phyloP scores from a whole-genome alignment of 768 basidiomycete genomes.

The Hydnomerulius pinastri region DNA sequence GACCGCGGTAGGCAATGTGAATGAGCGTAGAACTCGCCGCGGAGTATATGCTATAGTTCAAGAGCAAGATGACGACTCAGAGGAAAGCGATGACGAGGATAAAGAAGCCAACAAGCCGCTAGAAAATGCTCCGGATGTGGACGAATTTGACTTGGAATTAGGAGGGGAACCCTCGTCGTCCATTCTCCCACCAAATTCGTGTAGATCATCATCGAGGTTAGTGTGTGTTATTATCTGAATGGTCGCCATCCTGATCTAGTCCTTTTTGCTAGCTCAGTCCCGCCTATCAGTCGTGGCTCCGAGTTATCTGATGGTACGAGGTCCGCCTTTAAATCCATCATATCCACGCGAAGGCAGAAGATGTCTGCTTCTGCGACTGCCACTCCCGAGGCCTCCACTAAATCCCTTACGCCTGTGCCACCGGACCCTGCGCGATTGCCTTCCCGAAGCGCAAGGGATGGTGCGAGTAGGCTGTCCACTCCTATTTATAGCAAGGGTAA shows the following conservation, averaged over 20 bases:
- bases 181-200: slow-evolving; percentile 22
- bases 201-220: slow-evolving; percentile 29
- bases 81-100: slow-evolving; percentile 59
- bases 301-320: slow-evolving; percentile 21
- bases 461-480: slow-evolving; percentile 33
- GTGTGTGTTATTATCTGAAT: slow-evolving; percentile 9
- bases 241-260: slow-evolving; percentile 13
- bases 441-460: slow-evolving; percentile 31
- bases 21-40: slow-evolving; percentile 78
- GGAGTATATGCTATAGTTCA: slow-evolving; percentile 77
- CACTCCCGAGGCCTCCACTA: slow-evolving; percentile 49
- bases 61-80: slow-evolving; percentile 59
- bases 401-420: slow-evolving; percentile 39
- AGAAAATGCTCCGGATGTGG: slow-evolving; percentile 47
- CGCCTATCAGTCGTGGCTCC: slow-evolving; percentile 32
- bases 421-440: slow-evolving; percentile 26
- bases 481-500: slow-evolving; percentile 37
- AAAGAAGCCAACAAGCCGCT: slow-evolving; percentile 50
- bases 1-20: slow-evolving; percentile 59
- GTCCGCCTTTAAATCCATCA: slow-evolving; percentile 55
- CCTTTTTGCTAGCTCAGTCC: slow-evolving; percentile 18
- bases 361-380: slow-evolving; percentile 33
- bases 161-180: slow-evolving; percentile 24
- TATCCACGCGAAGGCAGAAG: slow-evolving; percentile 61
- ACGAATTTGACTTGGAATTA: slow-evolving; percentile 57